A percentile compares a stretch with the other conserved stretches of the same genome.
These are phyloP conservation scores for Purpureocillium takamizusanense DNA, from an alignment of 2,329 filamentous ascomycete genomes.

Conservation along the genomic window DNA sequence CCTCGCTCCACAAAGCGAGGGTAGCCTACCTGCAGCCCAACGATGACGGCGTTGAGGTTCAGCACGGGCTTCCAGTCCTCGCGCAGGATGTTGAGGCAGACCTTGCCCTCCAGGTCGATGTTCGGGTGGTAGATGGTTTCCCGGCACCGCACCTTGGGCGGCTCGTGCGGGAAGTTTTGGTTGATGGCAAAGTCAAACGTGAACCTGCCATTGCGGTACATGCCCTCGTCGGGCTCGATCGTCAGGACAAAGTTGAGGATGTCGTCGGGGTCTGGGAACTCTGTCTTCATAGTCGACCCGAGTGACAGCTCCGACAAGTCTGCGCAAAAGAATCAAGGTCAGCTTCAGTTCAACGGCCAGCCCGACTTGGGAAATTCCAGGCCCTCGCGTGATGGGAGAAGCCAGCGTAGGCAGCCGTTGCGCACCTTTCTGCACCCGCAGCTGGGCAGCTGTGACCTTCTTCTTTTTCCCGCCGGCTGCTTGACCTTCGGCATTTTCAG, in stretches of 20 bases:
- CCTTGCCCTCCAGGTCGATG: slow-evolving; percentile 95
- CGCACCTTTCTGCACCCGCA: slow-evolving; percentile 90
- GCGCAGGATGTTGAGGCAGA: slow-evolving; percentile 91
- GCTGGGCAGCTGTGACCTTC: slow-evolving; percentile 93
- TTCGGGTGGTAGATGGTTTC: slow-evolving; percentile 99
- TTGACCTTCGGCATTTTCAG: slow-evolving; percentile 68
- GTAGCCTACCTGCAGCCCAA: slow-evolving; percentile 67
- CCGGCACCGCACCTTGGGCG: slow-evolving; percentile 91
- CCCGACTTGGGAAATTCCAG: too few species aligned
- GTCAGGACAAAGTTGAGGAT: slow-evolving; percentile 77
- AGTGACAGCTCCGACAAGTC: slow-evolving; percentile 76
- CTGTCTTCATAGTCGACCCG: slow-evolving; percentile 69
- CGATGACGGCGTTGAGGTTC: slow-evolving; percentile 92
- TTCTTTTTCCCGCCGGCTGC: slow-evolving; percentile 80
- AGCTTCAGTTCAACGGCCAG: too few species aligned
- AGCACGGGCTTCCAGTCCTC: slow-evolving; percentile 99
- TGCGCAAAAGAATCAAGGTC: too few species aligned
- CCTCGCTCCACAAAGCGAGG: slow-evolving; percentile 2
- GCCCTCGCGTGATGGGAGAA: too few species aligned
- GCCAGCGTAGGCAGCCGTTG: neutral
- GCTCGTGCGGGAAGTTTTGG: slow-evolving; percentile 93
- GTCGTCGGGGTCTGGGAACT: slow-evolving; percentile 75
- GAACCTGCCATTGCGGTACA: slow-evolving; percentile 83
- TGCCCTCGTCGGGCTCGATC: slow-evolving; percentile 77
- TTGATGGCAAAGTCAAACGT: slow-evolving; percentile 88